Base-by-base conservation (phyloP, 257 asterid genomes). In the Perilla frutescens region DNA sequence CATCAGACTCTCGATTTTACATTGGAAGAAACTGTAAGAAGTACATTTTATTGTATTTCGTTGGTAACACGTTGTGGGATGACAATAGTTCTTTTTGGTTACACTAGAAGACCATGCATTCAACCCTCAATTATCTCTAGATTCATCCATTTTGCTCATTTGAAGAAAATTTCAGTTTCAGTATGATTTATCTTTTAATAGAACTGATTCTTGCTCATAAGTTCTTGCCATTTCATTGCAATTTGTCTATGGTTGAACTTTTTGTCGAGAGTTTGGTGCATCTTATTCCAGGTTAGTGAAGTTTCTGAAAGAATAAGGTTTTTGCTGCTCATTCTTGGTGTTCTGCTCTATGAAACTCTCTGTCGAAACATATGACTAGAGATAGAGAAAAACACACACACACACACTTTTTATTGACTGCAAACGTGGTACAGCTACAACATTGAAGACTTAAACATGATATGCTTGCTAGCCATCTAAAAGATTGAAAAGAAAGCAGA, bases 381-480 rank as follows among this genome's bases (percentile, higher is more conserved):
- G 44, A 31, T 49, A 56, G 37, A 54, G 70, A 72, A 56, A 20
- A 20, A 20, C 26, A 69, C 61, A 41, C 9, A 5, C 44, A 5
- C 62, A 34, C 41, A 44, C 11, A 14, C 49, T 13, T 37, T 62
- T 71, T 80, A 80, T 76, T 67, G 72, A 60, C 58, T 41, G 11
- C 44, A 72, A 80, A 66, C 76, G 71, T 62, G 62, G 62, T 50
- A 60, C 34, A 76, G 63, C 67, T 36, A 74, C 72, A 48, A 55
- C 9, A 26, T 11, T 3, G 47, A 66, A 66, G 31, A 39, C 44
- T n/a, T 41, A 63, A 56, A 69, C 64, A 45, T 13, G 8, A 7
- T 62, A 49, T 7, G 55, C 51, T 63, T 45, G 20, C 76, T 41
- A 36, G 39, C 66, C 61, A 62, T 65, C 53, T 36, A 59, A 64